These are phyloP conservation scores for Orbilia oligospora DNA, from an alignment of 2,329 filamentous ascomycete genomes.

Conservation along the genomic window DNA sequence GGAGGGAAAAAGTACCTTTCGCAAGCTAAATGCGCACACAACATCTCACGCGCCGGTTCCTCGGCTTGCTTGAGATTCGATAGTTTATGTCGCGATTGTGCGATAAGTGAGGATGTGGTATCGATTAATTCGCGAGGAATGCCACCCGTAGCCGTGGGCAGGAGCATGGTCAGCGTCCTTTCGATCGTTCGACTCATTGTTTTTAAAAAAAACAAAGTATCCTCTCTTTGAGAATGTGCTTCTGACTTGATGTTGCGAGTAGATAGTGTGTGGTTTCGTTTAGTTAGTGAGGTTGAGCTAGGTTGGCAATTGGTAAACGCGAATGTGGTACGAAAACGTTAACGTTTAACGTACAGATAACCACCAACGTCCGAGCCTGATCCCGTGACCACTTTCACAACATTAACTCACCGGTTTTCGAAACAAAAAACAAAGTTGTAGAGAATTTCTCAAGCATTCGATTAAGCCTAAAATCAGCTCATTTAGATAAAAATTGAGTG, in stretches of 20 bases:
- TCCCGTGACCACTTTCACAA: constrained; percentile 4
- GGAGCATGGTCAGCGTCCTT: constrained; percentile 80
- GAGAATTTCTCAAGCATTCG: background rate
- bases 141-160: constrained; percentile 96
- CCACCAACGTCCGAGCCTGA: background rate
- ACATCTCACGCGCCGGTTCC: constrained; percentile 86
- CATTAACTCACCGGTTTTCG: background rate
- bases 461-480: background rate
- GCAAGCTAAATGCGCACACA: constrained; percentile 90
- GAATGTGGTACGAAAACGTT: background rate
- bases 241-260: background rate
- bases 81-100: constrained; percentile 86
- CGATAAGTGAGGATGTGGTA: constrained; percentile 97
- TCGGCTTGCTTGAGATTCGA: constrained; percentile 85
- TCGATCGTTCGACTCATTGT: constrained; percentile 63
- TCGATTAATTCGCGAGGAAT: constrained; percentile 93
- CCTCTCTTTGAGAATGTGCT: background rate
- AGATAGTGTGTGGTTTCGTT: background rate
- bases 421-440: background rate
- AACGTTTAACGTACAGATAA: background rate
- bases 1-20: constrained; percentile 74
- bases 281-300: constrained; percentile 12
- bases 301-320: background rate
- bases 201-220: background rate
- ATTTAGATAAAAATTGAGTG: background rate